phyloP scores from a whole-genome alignment of 2,329 filamentous ascomycete species.

The Penicillium sp. region DNA sequence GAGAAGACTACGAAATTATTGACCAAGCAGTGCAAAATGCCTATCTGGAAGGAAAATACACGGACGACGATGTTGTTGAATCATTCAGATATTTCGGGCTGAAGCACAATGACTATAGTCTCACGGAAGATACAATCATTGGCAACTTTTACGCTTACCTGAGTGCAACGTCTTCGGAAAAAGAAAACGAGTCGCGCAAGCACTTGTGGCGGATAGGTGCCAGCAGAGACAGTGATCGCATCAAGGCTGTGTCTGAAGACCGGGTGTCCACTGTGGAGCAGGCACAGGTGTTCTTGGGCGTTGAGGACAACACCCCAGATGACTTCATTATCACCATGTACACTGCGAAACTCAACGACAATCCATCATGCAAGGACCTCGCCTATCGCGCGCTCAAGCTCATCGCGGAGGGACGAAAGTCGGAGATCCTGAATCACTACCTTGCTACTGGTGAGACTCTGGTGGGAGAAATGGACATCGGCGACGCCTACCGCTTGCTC shows the following conservation, averaged over 20 bases:
- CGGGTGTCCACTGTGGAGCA: constrained; percentile 64
- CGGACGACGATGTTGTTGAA: constrained; percentile 56
- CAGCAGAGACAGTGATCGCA: constrained; percentile 57
- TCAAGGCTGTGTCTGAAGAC: constrained; percentile 60
- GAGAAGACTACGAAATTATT: constrained; percentile 55
- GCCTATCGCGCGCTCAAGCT: constrained; percentile 59
- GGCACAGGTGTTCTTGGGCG: constrained; percentile 63
- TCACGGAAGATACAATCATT: constrained; percentile 63
- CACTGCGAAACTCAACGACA: constrained; percentile 58
- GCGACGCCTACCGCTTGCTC: constrained; percentile 55
- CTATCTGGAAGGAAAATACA: constrained; percentile 60
- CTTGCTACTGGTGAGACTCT: constrained; percentile 54
- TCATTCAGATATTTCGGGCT: constrained; percentile 65
- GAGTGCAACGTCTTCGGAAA: constrained; percentile 54
- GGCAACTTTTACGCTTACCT: constrained; percentile 62
- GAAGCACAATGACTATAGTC: constrained; percentile 43
- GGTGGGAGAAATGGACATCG: constrained; percentile 56
- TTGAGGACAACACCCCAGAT: constrained; percentile 53
- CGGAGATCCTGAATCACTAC: constrained; percentile 55
- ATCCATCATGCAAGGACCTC: constrained; percentile 50
- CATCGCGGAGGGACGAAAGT: constrained; percentile 62
- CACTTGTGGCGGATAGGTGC: constrained; percentile 63
- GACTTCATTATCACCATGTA: constrained; percentile 61
- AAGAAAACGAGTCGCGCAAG: constrained; percentile 55
- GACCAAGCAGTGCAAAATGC: constrained; percentile 59